Percentiles rank a stretch among this genome's conserved stretches.
Evolutionary conservation across 306 rosid genomes (phyloP).

Genomic region (Herpetospermum pedunculosum): DNA sequence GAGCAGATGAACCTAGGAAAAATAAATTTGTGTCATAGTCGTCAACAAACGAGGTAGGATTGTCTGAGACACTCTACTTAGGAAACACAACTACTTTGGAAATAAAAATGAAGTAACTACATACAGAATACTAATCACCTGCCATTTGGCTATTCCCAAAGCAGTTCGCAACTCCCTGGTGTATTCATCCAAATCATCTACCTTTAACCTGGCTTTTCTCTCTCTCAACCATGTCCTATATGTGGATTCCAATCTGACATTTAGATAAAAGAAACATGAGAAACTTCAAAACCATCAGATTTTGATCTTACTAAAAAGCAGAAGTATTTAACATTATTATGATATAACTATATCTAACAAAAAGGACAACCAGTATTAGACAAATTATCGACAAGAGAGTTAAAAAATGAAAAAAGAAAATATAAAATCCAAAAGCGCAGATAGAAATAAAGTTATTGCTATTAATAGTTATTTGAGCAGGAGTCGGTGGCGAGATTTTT

Average conservation of each 20-base stretch:
- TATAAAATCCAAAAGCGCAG: background rate
- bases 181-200: conserved; percentile 45
- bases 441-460: background rate
- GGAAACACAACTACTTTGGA: background rate
- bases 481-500: background rate
- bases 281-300: conserved; percentile 9
- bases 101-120: background rate
- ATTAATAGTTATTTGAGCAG: background rate
- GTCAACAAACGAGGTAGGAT: background rate
- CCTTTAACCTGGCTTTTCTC: conserved; percentile 43
- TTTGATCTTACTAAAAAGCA: background rate
- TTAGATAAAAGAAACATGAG: background rate
- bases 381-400: background rate
- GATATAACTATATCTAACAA: background rate
- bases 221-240: conserved; percentile 68
- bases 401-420: background rate
- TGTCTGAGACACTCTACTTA: background rate
- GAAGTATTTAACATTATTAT: background rate
- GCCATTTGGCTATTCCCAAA: conserved; percentile 96
- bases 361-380: background rate
- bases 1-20: background rate
- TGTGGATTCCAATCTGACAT: conserved; percentile 78
- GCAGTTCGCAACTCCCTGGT: conserved; percentile 87
- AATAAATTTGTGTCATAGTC: background rate
- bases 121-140: conserved; percentile 32